Evolutionary conservation across 2,329 filamentous ascomycete species (phyloP).

Genomic region (Juglanconis oblonga): DNA sequence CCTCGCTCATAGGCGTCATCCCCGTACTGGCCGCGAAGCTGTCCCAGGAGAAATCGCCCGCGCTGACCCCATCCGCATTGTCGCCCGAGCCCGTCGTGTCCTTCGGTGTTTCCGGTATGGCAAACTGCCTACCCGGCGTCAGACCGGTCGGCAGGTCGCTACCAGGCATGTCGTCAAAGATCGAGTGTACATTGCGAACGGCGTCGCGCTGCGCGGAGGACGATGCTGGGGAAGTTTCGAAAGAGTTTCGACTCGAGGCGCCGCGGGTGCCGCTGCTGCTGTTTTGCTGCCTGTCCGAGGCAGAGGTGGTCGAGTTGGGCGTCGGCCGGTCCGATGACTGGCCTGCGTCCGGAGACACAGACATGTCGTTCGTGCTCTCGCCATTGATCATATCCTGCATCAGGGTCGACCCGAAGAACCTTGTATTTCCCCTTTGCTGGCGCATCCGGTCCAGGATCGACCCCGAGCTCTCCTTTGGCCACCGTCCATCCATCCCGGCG

Average conservation of each 20-base stretch:
- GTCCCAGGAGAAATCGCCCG: constrained; percentile 33
- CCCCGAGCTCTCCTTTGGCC: constrained; percentile 6
- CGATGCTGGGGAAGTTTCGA: constrained; percentile 49
- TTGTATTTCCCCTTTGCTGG: constrained; percentile 22
- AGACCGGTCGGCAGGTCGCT: constrained; percentile 36
- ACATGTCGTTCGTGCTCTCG: constrained; percentile 44
- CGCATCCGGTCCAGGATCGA: constrained; percentile 4
- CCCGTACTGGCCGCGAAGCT: constrained; percentile 35
- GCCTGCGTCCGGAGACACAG: constrained; percentile 46
- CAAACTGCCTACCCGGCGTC: constrained; percentile 32
- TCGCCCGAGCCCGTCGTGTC: constrained; percentile 22
- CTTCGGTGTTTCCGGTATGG: constrained; percentile 31
- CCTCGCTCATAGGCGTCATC: constrained; percentile 56
- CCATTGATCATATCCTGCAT: constrained; percentile 38
- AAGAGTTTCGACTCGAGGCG: constrained; percentile 43
- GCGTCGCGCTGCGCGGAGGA: constrained; percentile 39
- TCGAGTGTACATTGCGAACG: constrained; percentile 34
- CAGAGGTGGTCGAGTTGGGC: constrained; percentile 54
- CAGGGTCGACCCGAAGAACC: constrained; percentile 28
- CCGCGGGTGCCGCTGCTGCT: constrained; percentile 20
- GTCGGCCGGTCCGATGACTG: constrained; percentile 52
- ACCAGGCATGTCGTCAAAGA: constrained; percentile 34
- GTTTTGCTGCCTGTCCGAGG: constrained; percentile 36
- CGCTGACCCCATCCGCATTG: not conserved
- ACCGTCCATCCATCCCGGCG: constrained; percentile 24